Conservation (phyloP, 768 basidiomycete species). For the Tylopilus rubrobrunneus region DNA sequence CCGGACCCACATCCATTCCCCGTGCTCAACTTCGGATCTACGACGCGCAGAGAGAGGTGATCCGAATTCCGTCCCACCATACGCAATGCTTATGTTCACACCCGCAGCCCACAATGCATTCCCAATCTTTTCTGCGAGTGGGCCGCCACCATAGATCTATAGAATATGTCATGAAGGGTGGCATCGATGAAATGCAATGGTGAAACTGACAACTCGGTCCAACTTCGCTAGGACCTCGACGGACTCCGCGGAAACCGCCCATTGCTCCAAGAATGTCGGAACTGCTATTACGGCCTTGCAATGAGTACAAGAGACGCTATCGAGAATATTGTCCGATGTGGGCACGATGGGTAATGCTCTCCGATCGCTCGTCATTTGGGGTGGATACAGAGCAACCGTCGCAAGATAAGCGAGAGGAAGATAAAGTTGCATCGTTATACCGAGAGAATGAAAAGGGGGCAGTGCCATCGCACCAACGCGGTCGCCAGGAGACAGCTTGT, state of each 20-base stretch:
- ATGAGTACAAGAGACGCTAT: constrained; percentile 3
- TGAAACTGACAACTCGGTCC: not conserved
- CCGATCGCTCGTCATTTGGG: not conserved
- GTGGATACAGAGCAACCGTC: constrained; percentile 33
- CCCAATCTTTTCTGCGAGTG: constrained; percentile 11
- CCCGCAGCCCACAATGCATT: constrained; percentile 13
- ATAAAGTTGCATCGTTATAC: constrained; percentile 31
- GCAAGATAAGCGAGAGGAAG: constrained; percentile 26
- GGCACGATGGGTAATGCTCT: constrained; percentile 11
- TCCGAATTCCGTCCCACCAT: constrained; percentile 22
- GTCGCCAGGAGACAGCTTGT: not conserved
- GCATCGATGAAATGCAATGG: too few species aligned
- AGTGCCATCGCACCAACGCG: constrained; percentile 29
- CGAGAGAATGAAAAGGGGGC: constrained; percentile 39
- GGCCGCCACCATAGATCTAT: constrained; percentile 12
- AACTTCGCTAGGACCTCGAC: not conserved
- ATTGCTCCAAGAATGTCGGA: constrained; percentile 18
- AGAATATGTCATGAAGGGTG: not conserved
- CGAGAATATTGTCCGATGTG: constrained; percentile 19
- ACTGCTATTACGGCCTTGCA: constrained; percentile 11
- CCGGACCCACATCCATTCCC: constrained; percentile 17
- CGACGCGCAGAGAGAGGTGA: not conserved
- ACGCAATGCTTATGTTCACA: constrained; percentile 5
- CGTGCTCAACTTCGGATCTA: constrained; percentile 3
- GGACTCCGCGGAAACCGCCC: not conserved